Evolutionary conservation across 2,329 filamentous ascomycete genomes (phyloP), one percentile per base, ranked within the genome.

Genomic region (Nemania serpens): DNA sequence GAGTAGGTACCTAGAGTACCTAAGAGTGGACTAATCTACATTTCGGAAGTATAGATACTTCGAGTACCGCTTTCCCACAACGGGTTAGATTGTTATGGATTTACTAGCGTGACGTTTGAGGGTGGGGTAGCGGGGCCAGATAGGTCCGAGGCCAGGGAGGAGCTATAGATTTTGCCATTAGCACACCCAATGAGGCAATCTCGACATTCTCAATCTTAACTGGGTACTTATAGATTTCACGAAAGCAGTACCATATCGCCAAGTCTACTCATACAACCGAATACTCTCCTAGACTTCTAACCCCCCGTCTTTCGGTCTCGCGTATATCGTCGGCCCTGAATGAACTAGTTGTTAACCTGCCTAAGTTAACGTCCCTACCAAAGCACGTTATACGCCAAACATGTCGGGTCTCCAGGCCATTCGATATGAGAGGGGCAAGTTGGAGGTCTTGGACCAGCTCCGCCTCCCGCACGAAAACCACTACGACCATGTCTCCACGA

Each of bases 381-480:
- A n/a, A n/a, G n/a, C n/a, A n/a, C 11, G 36, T 39, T 39, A 12
- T 39, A 39, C 39, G 7, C 10, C 54, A 37, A 42, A 11, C 17
- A 84, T 84, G 83, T 81, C 82, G n/a, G 78, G 77, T 22, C 85
- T 95, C 48, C 84, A 93, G 77, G 91, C 91, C 11, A 91, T 95
- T 76, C 88, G 88, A 68, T 95, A 94, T 75, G 79, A 81, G 56
- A 83, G 87, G 53, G 90, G 90, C 67, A 84, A 84, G 74, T 82
- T 95, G 59, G 82, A 91, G 67, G 91, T 95, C 66, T 84, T 95
- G 56, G 90, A 95, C 75, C 91, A 95, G 78, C 86, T 95, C n/a
- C 86, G 87, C 64, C 83, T 95, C 20, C 91, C 91, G 13, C 91
- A 95, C 72, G 86, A 90, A 68, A 88, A 91, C 71, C 85, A 91